Evolutionary conservation across 331 rosid genomes (phyloP).

Genomic region (Acacia concinna): DNA sequence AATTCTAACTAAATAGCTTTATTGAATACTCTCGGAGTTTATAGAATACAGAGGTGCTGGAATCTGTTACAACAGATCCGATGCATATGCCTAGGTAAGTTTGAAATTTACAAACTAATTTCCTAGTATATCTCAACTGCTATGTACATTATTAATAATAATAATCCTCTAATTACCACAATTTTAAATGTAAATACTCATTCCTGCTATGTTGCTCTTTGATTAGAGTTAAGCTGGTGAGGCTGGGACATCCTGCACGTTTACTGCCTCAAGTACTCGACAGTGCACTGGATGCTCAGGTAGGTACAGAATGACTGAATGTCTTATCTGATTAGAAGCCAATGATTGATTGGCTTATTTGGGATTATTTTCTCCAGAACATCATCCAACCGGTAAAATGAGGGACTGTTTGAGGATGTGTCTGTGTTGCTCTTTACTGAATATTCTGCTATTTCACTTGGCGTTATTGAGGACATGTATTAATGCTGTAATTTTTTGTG

Average conservation of each 20-base stretch:
- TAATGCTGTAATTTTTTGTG: not conserved
- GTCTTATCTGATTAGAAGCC: not conserved
- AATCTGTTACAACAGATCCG: no score
- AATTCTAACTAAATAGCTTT: no score
- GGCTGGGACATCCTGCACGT: slow-evolving; percentile 98
- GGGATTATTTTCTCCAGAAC: not conserved
- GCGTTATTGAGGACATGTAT: not conserved
- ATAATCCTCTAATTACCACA: no score
- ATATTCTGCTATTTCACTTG: slow-evolving; percentile 7
- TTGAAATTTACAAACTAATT: no score
- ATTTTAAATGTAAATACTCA: slow-evolving; percentile 7
- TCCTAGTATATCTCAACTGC: no score
- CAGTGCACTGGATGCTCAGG: slow-evolving; percentile 98
- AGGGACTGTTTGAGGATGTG: not conserved
- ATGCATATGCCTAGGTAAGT: no score
- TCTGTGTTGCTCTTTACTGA: not conserved
- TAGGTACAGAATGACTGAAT: slow-evolving; percentile 51
- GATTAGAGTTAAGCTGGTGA: slow-evolving; percentile 87
- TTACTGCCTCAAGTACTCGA: slow-evolving; percentile 96
- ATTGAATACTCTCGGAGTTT: no score
- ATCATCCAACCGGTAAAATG: not conserved
- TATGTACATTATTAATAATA: no score
- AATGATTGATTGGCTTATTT: slow-evolving; percentile 20
- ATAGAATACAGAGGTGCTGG: no score
- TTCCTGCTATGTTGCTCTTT: slow-evolving; percentile 29